Base-by-base conservation (phyloP, 352 stramenopile species). In the Phytopythium ostracodes region DNA sequence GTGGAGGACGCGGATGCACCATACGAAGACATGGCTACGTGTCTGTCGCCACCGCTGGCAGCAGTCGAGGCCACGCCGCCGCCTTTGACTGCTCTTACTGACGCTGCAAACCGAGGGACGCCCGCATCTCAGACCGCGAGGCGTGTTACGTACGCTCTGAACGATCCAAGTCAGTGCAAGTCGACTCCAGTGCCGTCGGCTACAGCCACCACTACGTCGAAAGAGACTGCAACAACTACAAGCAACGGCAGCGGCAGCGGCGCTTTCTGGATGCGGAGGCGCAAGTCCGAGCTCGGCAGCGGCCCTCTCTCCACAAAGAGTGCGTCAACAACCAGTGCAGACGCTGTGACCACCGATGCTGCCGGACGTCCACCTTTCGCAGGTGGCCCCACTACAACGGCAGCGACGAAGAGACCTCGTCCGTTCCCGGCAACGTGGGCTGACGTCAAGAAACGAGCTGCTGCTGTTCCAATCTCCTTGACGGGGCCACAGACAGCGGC, bases 361-460 rank as follows among this genome's bases (percentile, higher is more conserved):
- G 12, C 22, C n/a, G 22, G 44, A 20, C 44, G 17, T 22, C 46
- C 25, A 38, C 47, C 25, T 2, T 0, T 25, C 7, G 5, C 47
- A 14, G 17, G 22, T 4, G 10, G 12, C 17, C 7, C 25, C 0
- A 22, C 2, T 20, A 6, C 47, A 36, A 12, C 29, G 12, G 64
- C 71, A 25, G 27, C 49, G 35, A 43, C 18, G n/a, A 73, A 65
- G 38, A 66, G 53, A 44, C 63, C 36, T 14, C 69, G 58, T 2
- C 22, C 27, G 24, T 53, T n/a, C 6, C 53, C 68, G 31, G 65
- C 65, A 24, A 83, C 68, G 22, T 84, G 73, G 75, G 75, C 76
- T 0, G 65, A 87, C 36, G 73, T 80, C 49, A 87, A 84, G 69
- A 63, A 56, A 60, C 62, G 63, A 60, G 56, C 27, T 20, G 56